phyloP scores from a whole-genome alignment of 352 stramenopile species.

The Globisporangium uncinulatum region DNA sequence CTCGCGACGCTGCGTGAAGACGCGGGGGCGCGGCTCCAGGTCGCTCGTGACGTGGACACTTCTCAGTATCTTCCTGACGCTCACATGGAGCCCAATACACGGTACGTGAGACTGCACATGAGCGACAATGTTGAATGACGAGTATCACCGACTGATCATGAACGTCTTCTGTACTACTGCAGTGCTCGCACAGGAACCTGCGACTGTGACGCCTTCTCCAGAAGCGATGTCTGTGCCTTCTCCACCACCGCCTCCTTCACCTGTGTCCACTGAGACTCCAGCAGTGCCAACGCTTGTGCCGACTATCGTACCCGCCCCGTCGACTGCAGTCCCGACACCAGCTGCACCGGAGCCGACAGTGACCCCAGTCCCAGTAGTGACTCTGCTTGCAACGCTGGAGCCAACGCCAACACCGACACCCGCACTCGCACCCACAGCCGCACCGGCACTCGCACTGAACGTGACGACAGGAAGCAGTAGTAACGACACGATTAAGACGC shows the following conservation, averaged over 20 bases:
- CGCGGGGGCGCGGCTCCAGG: too few species aligned
- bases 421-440: neutral
- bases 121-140: neutral
- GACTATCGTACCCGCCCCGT: constrained; percentile 3
- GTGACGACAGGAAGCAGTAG: neutral
- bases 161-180: neutral
- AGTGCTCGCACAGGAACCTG: constrained; percentile 8
- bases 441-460: neutral
- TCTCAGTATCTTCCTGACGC: constrained; percentile 1
- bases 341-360: neutral
- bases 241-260: neutral
- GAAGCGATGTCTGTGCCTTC: neutral
- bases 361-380: neutral
- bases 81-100: constrained; percentile 1
- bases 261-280: neutral
- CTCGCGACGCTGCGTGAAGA: too few species aligned
- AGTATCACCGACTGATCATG: neutral
- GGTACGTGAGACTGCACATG: neutral
- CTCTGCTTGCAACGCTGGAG: neutral
- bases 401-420: neutral
- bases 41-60: constrained; percentile 6
- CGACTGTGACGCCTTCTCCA: neutral
- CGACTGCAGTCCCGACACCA: constrained; percentile 3
- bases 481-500: neutral
- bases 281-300: neutral